phyloP scores from a whole-genome alignment of 768 basidiomycete species.

The Kwoniella sp. region DNA sequence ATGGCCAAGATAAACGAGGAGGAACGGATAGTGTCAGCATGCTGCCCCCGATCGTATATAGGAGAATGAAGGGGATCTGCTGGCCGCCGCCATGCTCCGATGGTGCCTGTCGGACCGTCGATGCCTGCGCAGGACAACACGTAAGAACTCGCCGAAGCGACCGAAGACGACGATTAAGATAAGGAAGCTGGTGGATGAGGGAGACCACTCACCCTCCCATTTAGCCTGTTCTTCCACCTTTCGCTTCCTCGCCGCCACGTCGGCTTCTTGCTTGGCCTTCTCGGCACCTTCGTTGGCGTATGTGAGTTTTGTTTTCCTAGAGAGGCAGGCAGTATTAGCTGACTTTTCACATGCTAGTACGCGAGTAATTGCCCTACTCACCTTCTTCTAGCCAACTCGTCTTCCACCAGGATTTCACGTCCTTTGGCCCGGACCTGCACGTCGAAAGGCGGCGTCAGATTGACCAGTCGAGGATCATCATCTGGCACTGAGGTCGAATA shows the following conservation, averaged over 20 bases:
- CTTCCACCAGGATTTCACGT: conserved; percentile 46
- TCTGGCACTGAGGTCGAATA: conserved; percentile 41
- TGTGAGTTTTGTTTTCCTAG: conserved; percentile 40
- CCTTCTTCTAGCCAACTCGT: conserved; percentile 43
- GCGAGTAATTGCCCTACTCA: conserved; percentile 8
- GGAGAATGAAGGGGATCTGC: background rate
- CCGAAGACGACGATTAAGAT: background rate
- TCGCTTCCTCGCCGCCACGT: conserved; percentile 40
- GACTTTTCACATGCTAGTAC: background rate
- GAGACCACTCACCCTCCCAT: conserved; percentile 46
- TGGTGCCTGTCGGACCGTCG: no score
- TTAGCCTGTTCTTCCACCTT: conserved; percentile 43
- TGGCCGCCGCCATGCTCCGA: no score
- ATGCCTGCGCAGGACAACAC: no score
- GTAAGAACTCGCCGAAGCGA: conserved; percentile 13
- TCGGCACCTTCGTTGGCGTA: conserved; percentile 50
- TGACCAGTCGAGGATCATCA: conserved; percentile 36
- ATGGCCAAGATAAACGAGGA: background rate
- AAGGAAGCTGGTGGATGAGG: background rate
- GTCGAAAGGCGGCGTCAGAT: conserved; percentile 42
- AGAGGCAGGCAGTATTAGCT: background rate
- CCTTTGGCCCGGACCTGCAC: conserved; percentile 40
- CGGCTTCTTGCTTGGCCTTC: conserved; percentile 43
- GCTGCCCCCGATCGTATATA: background rate
- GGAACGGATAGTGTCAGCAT: conserved; percentile 15